Percentiles rank a stretch among this genome's conserved stretches.
Conservation (phyloP, 1,139 yeast genomes). For the Yamadazyma epiphylla region DNA sequence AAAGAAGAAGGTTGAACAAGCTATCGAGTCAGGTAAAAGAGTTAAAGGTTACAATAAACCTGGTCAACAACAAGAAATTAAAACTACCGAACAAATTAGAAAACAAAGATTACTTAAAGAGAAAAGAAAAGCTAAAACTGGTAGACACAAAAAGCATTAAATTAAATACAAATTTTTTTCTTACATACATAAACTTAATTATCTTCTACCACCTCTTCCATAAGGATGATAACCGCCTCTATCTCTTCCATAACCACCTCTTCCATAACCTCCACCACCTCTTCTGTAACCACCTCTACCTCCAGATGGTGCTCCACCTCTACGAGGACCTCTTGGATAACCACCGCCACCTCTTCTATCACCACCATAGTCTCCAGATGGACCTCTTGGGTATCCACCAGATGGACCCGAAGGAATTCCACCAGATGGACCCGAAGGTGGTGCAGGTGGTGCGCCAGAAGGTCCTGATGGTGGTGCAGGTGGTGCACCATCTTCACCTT, state of each 20-base stretch:
- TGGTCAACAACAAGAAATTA: conserved; percentile 58
- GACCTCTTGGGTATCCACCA: conserved; percentile 34
- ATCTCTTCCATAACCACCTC: conserved; percentile 10
- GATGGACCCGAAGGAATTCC: conserved; percentile 8
- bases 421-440: conserved; percentile 5
- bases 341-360: conserved; percentile 23
- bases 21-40: conserved; percentile 67
- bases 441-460: conserved; percentile 5
- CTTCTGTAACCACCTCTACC: conserved; percentile 28
- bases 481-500: conserved; percentile 12
- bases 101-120: conserved; percentile 70
- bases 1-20: conserved; percentile 78
- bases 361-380: conserved; percentile 24
- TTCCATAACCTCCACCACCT: conserved; percentile 19
- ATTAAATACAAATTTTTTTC: not conserved
- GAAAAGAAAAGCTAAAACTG: conserved; percentile 78
- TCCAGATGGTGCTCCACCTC: conserved; percentile 14
- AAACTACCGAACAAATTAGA: conserved; percentile 70
- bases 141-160: conserved; percentile 61
- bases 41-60: conserved; percentile 67
- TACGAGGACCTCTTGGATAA: conserved; percentile 44
- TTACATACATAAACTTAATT: conserved; percentile 1
- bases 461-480: conserved; percentile 7
- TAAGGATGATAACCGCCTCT: conserved; percentile 29
- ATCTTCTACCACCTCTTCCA: conserved; percentile 19